Percentiles rank a stretch among this genome's conserved stretches.
Evolutionary conservation across 768 basidiomycete species (phyloP).

Genomic region (Symmetrospora coprosmae): DNA sequence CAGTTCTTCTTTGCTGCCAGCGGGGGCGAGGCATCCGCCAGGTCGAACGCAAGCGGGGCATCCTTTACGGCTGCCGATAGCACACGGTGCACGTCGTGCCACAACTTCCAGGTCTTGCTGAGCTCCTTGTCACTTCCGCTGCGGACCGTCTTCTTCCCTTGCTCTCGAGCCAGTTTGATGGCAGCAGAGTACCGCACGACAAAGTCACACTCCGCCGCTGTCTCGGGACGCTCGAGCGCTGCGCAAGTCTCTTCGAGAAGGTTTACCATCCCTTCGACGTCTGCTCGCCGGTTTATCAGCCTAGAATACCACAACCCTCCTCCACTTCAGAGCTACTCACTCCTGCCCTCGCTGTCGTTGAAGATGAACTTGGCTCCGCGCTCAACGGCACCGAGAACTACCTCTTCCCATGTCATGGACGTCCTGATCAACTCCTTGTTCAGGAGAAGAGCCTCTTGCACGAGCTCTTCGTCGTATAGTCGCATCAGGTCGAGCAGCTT

Average conservation of each 20-base stretch:
- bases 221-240: background rate
- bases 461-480: conserved; percentile 1
- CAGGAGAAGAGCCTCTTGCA: conserved; percentile 12
- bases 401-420: conserved; percentile 11
- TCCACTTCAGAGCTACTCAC: background rate
- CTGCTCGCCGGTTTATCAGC: background rate
- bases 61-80: conserved; percentile 1
- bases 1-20: conserved; percentile 1
- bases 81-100: background rate
- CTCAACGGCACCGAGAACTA: background rate
- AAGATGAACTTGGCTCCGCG: conserved; percentile 1
- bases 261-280: background rate
- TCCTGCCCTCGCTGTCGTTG: background rate
- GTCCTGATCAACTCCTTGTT: conserved; percentile 6
- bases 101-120: background rate
- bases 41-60: background rate
- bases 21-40: conserved; percentile 9
- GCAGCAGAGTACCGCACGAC: background rate
- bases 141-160: background rate
- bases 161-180: background rate
- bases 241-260: background rate
- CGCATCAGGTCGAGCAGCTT: conserved; percentile 7
- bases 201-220: background rate
- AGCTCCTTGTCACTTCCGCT: background rate
- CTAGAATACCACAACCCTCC: background rate